Percentiles rank a stretch among this genome's conserved stretches.
phyloP scores from a whole-genome alignment of 1,284 basidiomycete genomes.

The Rhodotorula sp. region DNA sequence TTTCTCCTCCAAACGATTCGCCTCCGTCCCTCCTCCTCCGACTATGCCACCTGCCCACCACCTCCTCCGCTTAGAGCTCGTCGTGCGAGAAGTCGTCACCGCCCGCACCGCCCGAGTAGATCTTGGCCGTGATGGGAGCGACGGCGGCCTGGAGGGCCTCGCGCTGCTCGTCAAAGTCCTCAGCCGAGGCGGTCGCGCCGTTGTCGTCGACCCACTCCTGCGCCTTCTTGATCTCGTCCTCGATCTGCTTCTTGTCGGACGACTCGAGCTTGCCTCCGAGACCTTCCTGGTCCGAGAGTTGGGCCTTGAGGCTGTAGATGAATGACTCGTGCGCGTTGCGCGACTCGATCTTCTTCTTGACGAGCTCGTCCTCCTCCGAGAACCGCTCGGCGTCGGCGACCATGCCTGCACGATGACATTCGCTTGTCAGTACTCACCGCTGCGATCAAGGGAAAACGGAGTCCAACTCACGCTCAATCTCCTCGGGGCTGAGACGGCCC shows the following conservation, averaged over 20 bases:
- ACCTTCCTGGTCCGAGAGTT: slow-evolving; percentile 80
- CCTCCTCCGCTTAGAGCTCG: slow-evolving; percentile 13
- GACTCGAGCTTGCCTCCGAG: slow-evolving; percentile 82
- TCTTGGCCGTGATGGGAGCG: slow-evolving; percentile 46
- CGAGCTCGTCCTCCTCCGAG: slow-evolving; percentile 76
- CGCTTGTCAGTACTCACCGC: too few species aligned
- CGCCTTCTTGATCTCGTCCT: slow-evolving; percentile 79
- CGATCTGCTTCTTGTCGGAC: slow-evolving; percentile 78
- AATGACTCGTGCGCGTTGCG: slow-evolving; percentile 25
- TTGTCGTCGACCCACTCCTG: slow-evolving; percentile 87
- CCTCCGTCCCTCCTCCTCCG: neutral
- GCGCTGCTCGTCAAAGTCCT: slow-evolving; percentile 85
- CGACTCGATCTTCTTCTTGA: slow-evolving; percentile 84
- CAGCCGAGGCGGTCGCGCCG: slow-evolving; percentile 69
- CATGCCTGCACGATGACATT: slow-evolving; percentile 55
- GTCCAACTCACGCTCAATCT: slow-evolving; percentile 60
- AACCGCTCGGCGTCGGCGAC: slow-evolving; percentile 86
- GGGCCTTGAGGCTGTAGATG: slow-evolving; percentile 75
- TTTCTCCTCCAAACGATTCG: neutral
- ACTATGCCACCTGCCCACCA: too few species aligned
- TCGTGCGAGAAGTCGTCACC: slow-evolving; percentile 32
- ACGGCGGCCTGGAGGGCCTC: slow-evolving; percentile 69
- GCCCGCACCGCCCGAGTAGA: slow-evolving; percentile 27
- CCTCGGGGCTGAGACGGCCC: slow-evolving; percentile 77
- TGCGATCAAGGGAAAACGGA: neutral